These are phyloP conservation scores for Eimeria mitis DNA, from an alignment of 169 alveolate species.

Conservation along the genomic window DNA sequence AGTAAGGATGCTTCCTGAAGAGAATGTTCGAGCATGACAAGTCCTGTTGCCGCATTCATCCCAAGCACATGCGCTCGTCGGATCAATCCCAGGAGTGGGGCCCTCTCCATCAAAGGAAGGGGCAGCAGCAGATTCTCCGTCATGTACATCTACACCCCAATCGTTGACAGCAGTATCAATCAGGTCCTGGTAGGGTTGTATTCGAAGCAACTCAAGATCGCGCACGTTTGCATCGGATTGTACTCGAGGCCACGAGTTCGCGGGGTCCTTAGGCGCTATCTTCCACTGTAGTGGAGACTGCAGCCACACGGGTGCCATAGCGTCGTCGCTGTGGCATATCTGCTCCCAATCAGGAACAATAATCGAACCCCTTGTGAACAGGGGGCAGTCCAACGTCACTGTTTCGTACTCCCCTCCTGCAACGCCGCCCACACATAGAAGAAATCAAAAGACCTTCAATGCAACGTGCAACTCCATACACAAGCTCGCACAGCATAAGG, in stretches of 20 bases:
- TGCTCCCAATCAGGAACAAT: constrained; percentile 12
- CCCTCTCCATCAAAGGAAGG: neutral
- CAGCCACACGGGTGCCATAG: constrained; percentile 65
- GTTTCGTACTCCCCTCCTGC: constrained; percentile 99
- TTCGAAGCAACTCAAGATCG: neutral
- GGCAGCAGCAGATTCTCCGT: neutral
- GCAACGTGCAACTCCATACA: neutral
- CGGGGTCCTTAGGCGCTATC: constrained; percentile 12
- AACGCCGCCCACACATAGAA: neutral
- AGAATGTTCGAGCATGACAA: neutral
- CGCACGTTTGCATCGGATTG: neutral
- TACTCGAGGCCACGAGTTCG: neutral
- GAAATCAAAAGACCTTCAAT: neutral
- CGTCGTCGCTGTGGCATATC: constrained; percentile 59
- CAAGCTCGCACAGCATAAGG: neutral
- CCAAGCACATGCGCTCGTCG: neutral
- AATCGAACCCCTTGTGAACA: constrained; percentile 34
- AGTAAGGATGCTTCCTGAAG: constrained; percentile 1
- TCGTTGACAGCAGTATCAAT: neutral
- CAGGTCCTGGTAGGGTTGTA: constrained; percentile 10
- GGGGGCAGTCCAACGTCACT: constrained; percentile 86
- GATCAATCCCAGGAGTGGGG: neutral
- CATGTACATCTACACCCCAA: neutral
- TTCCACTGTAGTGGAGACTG: constrained; percentile 32
- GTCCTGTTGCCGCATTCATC: neutral